These are phyloP conservation scores for Pilaira anomala DNA, from an alignment of 192 early-diverging fungal species.

Conservation along the genomic window DNA sequence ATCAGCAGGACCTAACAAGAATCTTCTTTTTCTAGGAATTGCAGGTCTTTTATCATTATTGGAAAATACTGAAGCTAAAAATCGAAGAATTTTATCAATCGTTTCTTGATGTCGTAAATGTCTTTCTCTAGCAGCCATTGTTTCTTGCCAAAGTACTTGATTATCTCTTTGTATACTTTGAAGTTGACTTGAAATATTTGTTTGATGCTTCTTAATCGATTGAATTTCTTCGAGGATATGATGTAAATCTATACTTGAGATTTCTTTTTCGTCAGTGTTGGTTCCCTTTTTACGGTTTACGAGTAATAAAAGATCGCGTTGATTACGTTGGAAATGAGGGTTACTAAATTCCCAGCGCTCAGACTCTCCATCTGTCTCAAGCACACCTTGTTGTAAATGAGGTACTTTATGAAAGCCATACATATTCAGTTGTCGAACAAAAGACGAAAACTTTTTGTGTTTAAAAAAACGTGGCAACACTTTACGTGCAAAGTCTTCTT, in stretches of 20 bases:
- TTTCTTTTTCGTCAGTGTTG: conserved; percentile 51
- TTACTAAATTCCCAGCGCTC: conserved; percentile 94
- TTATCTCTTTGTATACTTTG: conserved; percentile 89
- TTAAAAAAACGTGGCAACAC: conserved; percentile 89
- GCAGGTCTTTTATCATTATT: conserved; percentile 50
- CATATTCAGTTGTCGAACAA: conserved; percentile 93
- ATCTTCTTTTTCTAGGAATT: conserved; percentile 49
- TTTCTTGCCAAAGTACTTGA: conserved; percentile 86
- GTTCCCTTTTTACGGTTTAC: conserved; percentile 80
- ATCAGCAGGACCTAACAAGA: conserved; percentile 38
- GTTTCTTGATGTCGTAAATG: conserved; percentile 88
- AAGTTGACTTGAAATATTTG: conserved; percentile 84
- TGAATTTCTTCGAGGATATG: conserved; percentile 76
- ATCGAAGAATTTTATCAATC: conserved; percentile 92
- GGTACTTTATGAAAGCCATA: conserved; percentile 98
- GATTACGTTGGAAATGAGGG: conserved; percentile 82
- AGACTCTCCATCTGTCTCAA: conserved; percentile 67
- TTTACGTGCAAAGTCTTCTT: conserved; percentile 32
- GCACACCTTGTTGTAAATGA: conserved; percentile 85
- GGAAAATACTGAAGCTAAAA: conserved; percentile 88
- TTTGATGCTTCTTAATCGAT: conserved; percentile 90
- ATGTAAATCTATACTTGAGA: conserved; percentile 47
- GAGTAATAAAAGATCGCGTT: conserved; percentile 85
- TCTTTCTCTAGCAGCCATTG: conserved; percentile 65
- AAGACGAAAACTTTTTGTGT: conserved; percentile 88